phyloP scores from a whole-genome alignment of 129 eudicot genomes.

The Tagetes patula region DNA sequence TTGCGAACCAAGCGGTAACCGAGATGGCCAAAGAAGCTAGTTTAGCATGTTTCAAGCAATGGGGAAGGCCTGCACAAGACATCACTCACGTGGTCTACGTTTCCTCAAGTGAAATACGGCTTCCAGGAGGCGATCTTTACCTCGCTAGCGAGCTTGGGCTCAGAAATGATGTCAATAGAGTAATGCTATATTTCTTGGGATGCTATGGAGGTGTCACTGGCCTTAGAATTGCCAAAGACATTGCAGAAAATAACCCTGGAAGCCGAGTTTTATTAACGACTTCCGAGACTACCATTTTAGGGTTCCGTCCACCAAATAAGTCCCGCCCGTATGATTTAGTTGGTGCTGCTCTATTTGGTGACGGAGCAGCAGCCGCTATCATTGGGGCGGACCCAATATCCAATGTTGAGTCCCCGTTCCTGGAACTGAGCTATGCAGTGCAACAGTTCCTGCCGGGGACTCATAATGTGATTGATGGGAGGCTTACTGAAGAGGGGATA shows the following conservation, averaged over 20 bases:
- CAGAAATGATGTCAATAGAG: conserved; percentile 71
- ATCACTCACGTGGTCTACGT: conserved; percentile 89
- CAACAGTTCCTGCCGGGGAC: conserved; percentile 87
- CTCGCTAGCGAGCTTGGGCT: conserved; percentile 76
- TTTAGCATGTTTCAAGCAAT: conserved; percentile 61
- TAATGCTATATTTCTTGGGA: conserved; percentile 89
- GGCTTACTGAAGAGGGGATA: conserved; percentile 76
- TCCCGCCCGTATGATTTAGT: conserved; percentile 82
- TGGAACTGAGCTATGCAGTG: conserved; percentile 71
- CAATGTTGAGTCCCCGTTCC: conserved; percentile 52
- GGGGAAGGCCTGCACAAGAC: conserved; percentile 61
- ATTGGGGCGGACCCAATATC: conserved; percentile 65
- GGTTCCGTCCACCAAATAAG: conserved; percentile 81
- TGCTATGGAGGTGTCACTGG: conserved; percentile 95
- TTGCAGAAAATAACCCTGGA: conserved; percentile 36
- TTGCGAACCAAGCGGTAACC: conserved; percentile 79
- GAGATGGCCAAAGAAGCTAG: conserved; percentile 89
- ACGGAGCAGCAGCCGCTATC: conserved; percentile 79
- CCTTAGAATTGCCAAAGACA: conserved; percentile 86
- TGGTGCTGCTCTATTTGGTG: conserved; percentile 90
- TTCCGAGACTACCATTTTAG: conserved; percentile 90
- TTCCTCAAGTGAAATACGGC: conserved; percentile 78
- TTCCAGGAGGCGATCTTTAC: conserved; percentile 88
- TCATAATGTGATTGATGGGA: conserved; percentile 67
- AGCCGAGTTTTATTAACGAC: conserved; percentile 76